phyloP scores from a whole-genome alignment of 192 early-diverging fungal genomes.

The Linnemannia hyalina region DNA sequence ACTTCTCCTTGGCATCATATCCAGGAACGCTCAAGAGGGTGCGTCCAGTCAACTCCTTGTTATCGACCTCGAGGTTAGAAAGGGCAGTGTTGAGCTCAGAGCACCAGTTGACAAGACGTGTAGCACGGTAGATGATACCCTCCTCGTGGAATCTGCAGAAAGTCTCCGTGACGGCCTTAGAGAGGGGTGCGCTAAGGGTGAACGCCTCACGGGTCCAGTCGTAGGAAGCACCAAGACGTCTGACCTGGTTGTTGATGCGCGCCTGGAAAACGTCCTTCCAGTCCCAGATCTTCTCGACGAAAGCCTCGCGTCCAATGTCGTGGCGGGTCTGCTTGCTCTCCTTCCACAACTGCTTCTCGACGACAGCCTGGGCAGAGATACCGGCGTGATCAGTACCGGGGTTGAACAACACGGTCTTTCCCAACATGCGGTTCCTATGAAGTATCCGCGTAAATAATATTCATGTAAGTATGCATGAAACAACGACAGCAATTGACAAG shows the following conservation, averaged over 20 bases:
- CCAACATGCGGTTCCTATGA: slow-evolving; percentile 92
- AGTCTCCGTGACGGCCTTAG: slow-evolving; percentile 90
- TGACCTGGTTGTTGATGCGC: slow-evolving; percentile 90
- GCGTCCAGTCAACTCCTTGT: slow-evolving; percentile 87
- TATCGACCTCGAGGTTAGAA: slow-evolving; percentile 97
- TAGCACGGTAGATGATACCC: slow-evolving; percentile 96
- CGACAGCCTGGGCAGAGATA: slow-evolving; percentile 97
- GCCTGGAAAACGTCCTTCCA: slow-evolving; percentile 92
- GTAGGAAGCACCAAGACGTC: slow-evolving; percentile 90
- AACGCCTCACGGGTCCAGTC: slow-evolving; percentile 95
- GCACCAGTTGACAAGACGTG: slow-evolving; percentile 98
- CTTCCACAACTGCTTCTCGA: slow-evolving; percentile 95
- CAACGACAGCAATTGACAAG: background rate
- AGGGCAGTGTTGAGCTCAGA: slow-evolving; percentile 94
- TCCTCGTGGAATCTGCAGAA: slow-evolving; percentile 96
- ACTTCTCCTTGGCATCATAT: slow-evolving; percentile 92
- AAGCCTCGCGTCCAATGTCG: slow-evolving; percentile 91
- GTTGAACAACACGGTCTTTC: slow-evolving; percentile 93
- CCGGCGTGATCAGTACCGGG: slow-evolving; percentile 98
- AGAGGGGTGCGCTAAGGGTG: slow-evolving; percentile 89
- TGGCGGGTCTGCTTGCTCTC: slow-evolving; percentile 88
- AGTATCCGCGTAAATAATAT: background rate
- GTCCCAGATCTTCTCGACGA: slow-evolving; percentile 91
- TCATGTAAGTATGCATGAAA: background rate
- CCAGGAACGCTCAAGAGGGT: slow-evolving; percentile 92